Base-by-base conservation (phyloP, 1,284 basidiomycete genomes). In the Apiotrichum siamense region DNA sequence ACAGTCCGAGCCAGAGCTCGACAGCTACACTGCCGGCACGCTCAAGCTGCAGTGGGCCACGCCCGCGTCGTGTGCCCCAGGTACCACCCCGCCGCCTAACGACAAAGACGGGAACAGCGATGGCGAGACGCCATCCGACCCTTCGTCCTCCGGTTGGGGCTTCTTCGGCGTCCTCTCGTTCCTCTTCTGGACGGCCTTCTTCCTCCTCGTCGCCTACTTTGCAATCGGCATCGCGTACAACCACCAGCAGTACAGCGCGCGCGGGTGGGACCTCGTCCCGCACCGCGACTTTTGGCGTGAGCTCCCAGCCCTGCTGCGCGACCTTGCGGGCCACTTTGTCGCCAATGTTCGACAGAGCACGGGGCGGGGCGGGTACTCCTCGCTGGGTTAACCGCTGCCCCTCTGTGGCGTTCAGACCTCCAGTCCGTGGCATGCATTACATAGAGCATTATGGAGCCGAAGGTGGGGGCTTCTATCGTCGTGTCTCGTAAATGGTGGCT, bases 261-360 rank as follows among this genome's bases (percentile, higher is more conserved):
- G 59, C 52, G 74, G 74, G 4, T 67, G 69, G 65, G 74, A 76
- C 43, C 66, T 74, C 4, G 51, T 76, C 11, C 74, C 74, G 1
- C 73, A 76, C 55, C 67, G 71, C 32, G 71, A 74, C 51, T 76
- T 76, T 58, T 76, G 74, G 74, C 58, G 67, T 29, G 73, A 75
- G 41, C 54, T 75, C 20, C 74, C 73, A 6, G 49, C 54, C 6
- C 55, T 74, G 25, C 31, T 65, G 9, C 45, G 54, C n/a, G 72
- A 75, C 52, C 61, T 76, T 4, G 61, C 64, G 23, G 50, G 58
- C 3, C 73, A 74, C 50, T 31, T 75, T 3, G 60, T 69, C 9
- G 53, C 64, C 12, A 65, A 64, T 20, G 50, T 73, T 15, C 53
- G 72, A 27, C 63, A 61, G 23, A 35, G 54, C 10, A 57, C 62